Evolutionary conservation across 2,329 filamentous ascomycete species (phyloP).

Genomic region (Nothopassalora personata): DNA sequence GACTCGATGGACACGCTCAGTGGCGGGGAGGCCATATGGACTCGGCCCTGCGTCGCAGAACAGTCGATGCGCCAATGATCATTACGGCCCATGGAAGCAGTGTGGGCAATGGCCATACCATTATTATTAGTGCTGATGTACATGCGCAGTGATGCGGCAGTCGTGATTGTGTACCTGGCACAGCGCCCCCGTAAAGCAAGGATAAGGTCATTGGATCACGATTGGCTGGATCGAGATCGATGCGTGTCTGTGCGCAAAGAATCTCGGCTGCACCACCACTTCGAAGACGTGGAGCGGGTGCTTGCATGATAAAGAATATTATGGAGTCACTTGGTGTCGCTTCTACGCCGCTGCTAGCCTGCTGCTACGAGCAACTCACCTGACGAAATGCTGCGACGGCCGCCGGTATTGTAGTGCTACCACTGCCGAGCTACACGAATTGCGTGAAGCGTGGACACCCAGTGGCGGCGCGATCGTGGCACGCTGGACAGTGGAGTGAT

Average conservation of each 20-base stretch:
- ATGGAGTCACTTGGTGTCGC: background rate
- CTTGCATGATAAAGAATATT: background rate
- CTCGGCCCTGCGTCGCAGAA: too few species aligned
- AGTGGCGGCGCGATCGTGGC: background rate
- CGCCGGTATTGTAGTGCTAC: background rate
- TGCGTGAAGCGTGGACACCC: background rate
- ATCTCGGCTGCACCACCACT: background rate
- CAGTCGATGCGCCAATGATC: too few species aligned
- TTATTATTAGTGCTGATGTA: background rate
- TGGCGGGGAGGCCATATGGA: too few species aligned
- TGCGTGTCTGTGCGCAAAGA: background rate
- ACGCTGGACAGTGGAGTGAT: background rate
- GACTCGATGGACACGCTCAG: too few species aligned
- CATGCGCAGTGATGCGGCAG: background rate
- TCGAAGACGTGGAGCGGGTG: background rate
- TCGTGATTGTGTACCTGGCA: background rate
- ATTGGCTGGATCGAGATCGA: constrained; percentile 1
- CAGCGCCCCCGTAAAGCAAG: background rate
- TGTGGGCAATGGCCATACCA: background rate
- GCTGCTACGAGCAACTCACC: background rate
- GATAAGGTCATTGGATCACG: background rate
- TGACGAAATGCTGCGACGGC: background rate
- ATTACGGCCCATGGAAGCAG: too few species aligned
- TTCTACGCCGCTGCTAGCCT: background rate
- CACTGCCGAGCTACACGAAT: background rate